Evolutionary conservation across 805 yeast genomes (phyloP).

Genomic region (Candida corydali): DNA sequence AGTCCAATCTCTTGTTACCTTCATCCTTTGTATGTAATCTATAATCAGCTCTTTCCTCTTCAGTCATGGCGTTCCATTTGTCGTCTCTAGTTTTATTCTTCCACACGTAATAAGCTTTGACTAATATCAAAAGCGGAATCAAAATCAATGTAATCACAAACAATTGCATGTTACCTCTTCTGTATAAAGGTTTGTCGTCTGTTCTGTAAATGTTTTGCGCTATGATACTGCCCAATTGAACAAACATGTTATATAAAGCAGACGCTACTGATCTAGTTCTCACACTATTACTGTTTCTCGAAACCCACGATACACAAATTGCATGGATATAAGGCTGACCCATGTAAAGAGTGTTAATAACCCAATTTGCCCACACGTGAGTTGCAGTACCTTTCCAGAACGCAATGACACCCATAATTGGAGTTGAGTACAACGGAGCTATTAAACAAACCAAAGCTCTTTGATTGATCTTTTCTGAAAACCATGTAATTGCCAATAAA

Average conservation of each 20-base stretch:
- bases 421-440: slow-evolving; percentile 10
- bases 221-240: slow-evolving; percentile 54
- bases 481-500: slow-evolving; percentile 31
- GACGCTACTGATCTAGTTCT: slow-evolving; percentile 63
- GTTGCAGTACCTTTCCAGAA: slow-evolving; percentile 10
- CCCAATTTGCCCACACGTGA: slow-evolving; percentile 12
- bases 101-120: slow-evolving; percentile 35
- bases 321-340: slow-evolving; percentile 29
- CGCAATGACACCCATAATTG: slow-evolving; percentile 8
- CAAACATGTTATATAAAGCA: slow-evolving; percentile 60
- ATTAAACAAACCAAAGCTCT: slow-evolving; percentile 11
- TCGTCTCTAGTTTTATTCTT: slow-evolving; percentile 42
- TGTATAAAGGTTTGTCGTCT: slow-evolving; percentile 58
- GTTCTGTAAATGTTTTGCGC: slow-evolving; percentile 53
- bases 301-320: slow-evolving; percentile 43
- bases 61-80: slow-evolving; percentile 48
- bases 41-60: slow-evolving; percentile 49
- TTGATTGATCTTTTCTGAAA: slow-evolving; percentile 30
- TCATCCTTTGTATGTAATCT: slow-evolving; percentile 40
- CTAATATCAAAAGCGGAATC: slow-evolving; percentile 20
- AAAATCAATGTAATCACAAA: slow-evolving; percentile 32
- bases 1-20: slow-evolving; percentile 59
- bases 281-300: slow-evolving; percentile 59
- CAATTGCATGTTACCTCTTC: slow-evolving; percentile 49
- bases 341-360: slow-evolving; percentile 16